Evolutionary conservation across 352 stramenopile species (phyloP), one percentile per base, ranked within the genome.

Genomic region (Globisporangium acanthophoron): DNA sequence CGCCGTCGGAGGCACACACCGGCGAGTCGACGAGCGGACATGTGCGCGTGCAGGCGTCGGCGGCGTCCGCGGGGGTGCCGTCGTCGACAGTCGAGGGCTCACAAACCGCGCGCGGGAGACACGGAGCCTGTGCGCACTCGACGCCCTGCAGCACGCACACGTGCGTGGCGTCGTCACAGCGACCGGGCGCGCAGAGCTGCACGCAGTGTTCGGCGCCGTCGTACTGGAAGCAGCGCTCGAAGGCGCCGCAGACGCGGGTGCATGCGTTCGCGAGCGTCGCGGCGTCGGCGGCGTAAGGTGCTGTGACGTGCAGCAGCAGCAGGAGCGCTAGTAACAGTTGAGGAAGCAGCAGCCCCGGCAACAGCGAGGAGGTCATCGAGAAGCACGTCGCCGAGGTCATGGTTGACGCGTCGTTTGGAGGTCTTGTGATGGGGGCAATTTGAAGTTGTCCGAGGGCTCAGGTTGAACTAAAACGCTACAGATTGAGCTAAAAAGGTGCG

Each of bases 161-260:
- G 47, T 78, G 65, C 5, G 52, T 64, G 24, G 50, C 54, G 55
- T 70, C 67, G 29, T 73, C 56, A 58, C 75, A 88, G 24, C 78
- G 56, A 4, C 75, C 78, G 1, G 69, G 64, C 1, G 58, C 65
- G 33, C 78, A 88, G 27, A 69, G 56, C 31, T 59, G 65, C 5
- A 73, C 71, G 46, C 78, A 88, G 54, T 64, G 72, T 57, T 85
- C 71, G 54, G 29, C 68, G 51, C 64, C 52, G 27, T 69, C 66
- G 62, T 77, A 84, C 21, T 78, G 59, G 27, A 86, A 69, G 49
- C 76, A 86, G 31, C 54, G 63, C 58, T 80, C 73, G 53, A 67
- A 83, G 7, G 55, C 48, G 5, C 67, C 66, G 49, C 76, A 86
- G 8, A 13, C 27, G 18, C 50, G 55, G 12, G 40, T 33, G 52